Base-by-base conservation (phyloP, 306 rosid genomes). In the Pterocarpus macrocarpus region DNA sequence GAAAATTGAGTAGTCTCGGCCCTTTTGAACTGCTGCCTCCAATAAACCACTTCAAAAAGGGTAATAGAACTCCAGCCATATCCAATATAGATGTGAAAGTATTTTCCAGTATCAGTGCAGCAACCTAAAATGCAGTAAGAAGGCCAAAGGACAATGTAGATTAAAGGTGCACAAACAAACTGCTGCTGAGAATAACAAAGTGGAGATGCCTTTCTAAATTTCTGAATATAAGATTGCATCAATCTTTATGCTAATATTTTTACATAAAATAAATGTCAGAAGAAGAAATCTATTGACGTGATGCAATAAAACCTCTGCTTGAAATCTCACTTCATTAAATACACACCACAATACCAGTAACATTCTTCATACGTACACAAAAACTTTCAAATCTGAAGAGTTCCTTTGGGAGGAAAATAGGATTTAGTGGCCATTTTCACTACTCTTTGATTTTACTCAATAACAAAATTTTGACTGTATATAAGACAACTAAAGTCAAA, bases 81-180 rank as follows among this genome's bases (percentile, higher is more conserved):
- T 96, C 99, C 91, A 96, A 84, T 85, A 96, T 94, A 81, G 99
- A 96, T 8, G 98, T 94, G 83, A 96, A 96, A 71, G 99, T 94
- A 81, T 96, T 96, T 86, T 96, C 99, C 66, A 96, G 75, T 79
- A 96, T 90, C 86, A 96, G 80, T 53, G 94, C 98, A 81, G 95
- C 90, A 85, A 96, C 91, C 99, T 96, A 87, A 66, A 86, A 72
- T 68, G 75, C 77, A 86, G 75, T 85, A 76, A 73, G 72, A 61
- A 34, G 14, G 63, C 43, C 66, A 85, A 75, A 6, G 4, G 50
- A 81, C 22, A 28, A 58, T 66, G 66, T 59, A 67, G 71, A 69
- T 33, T 53, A 83, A 62, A 64, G 80, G 52, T 62, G 57, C n/a
- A 15, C 44, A 79, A n/a, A 47, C 70, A 77, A 59, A 28, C 10